Evolutionary conservation across 805 yeast genomes (phyloP).

Genomic region (Nakazawaea anatomiae): DNA sequence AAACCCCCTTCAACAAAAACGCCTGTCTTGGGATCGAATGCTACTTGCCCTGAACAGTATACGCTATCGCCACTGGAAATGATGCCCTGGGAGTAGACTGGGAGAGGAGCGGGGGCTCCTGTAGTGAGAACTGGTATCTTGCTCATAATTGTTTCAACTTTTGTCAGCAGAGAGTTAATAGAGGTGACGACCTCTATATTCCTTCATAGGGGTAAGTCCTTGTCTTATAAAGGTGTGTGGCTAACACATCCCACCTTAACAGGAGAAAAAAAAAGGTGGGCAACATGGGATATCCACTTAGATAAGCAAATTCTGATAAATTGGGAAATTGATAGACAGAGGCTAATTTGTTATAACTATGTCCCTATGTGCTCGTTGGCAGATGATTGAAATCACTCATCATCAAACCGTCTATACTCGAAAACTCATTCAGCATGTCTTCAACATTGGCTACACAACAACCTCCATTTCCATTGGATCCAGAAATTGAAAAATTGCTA

Average conservation of each 20-base stretch:
- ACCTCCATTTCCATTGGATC: constrained; percentile 12
- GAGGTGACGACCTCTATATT: no score
- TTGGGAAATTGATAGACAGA: no score
- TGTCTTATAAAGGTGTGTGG: no score
- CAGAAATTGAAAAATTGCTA: constrained; percentile 14
- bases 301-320: no score
- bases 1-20: constrained; percentile 2
- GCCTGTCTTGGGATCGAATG: constrained; percentile 8
- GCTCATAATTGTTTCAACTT: not conserved
- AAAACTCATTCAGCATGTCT: not conserved
- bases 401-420: not conserved
- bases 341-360: no score
- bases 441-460: not conserved
- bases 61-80: constrained; percentile 8
- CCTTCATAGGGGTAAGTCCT: no score
- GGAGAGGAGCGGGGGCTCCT: constrained; percentile 5
- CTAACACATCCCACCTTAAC: no score
- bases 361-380: no score
- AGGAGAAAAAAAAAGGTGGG: no score
- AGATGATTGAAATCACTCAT: no score
- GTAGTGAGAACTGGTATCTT: constrained; percentile 3
- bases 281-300: no score
- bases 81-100: constrained; percentile 8
- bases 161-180: no score
- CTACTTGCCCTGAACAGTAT: constrained; percentile 10